Evolutionary conservation across 1,139 yeast species (phyloP).

Genomic region (Yamadazyma atmosphaerica): DNA sequence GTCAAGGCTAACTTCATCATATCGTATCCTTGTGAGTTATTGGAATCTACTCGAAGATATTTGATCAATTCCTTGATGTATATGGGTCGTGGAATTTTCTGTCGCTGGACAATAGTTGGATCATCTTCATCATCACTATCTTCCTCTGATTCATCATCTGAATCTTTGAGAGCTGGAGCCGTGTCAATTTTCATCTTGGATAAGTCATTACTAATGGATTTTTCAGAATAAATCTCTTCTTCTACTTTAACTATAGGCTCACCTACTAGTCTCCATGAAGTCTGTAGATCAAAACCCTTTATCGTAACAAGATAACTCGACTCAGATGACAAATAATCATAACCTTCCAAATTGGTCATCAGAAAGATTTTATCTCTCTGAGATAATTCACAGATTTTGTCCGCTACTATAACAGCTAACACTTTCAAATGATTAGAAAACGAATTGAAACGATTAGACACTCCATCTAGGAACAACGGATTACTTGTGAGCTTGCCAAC

Average conservation of each 20-base stretch:
- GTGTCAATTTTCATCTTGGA: background rate
- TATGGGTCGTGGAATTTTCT: conserved; percentile 50
- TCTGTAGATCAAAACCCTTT: conserved; percentile 1
- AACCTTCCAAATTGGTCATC: conserved; percentile 13
- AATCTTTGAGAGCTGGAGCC: conserved; percentile 11
- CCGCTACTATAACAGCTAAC: conserved; percentile 49
- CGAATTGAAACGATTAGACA: conserved; percentile 48
- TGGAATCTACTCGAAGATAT: conserved; percentile 46
- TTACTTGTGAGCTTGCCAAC: conserved; percentile 23
- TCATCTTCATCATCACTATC: conserved; percentile 59
- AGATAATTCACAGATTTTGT: conserved; percentile 38
- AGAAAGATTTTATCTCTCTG: conserved; percentile 36
- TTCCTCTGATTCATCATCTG: conserved; percentile 22
- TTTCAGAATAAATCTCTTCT: conserved; percentile 7
- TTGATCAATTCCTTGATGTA: conserved; percentile 63
- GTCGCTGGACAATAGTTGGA: conserved; percentile 38
- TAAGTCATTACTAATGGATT: conserved; percentile 4
- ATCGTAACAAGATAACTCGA: conserved; percentile 1
- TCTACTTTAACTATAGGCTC: conserved; percentile 10
- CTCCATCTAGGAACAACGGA: conserved; percentile 36
- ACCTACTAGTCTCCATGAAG: conserved; percentile 18
- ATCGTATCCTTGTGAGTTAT: conserved; percentile 47
- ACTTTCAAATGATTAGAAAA: conserved; percentile 40
- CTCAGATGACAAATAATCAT: conserved; percentile 9
- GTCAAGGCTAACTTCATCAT: conserved; percentile 52